Evolutionary conservation across 305 asterid species (phyloP).

Genomic region (Vinca major): DNA sequence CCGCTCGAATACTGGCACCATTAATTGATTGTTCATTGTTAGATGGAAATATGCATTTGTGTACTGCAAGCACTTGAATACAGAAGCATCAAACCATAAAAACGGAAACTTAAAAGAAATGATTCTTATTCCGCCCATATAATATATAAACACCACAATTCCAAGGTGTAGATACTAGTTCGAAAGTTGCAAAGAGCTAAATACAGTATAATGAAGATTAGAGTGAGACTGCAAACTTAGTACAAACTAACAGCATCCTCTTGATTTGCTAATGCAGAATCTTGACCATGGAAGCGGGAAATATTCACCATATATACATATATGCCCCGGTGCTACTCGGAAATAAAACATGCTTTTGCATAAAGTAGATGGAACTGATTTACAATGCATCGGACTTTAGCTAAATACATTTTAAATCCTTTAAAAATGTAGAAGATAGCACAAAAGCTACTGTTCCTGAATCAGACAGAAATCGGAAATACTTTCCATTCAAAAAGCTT

Average conservation of each 20-base stretch:
- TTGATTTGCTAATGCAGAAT: neutral
- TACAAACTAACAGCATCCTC: neutral
- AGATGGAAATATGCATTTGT: neutral
- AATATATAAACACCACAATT: neutral
- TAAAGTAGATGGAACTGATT: neutral
- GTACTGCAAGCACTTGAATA: neutral
- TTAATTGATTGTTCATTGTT: constrained; percentile 20
- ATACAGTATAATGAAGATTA: neutral
- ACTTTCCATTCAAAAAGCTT: neutral
- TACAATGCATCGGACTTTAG: neutral
- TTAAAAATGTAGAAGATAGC: neutral
- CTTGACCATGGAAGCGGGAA: neutral
- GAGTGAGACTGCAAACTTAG: neutral
- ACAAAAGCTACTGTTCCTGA: neutral
- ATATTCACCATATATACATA: neutral
- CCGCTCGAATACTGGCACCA: constrained; percentile 89
- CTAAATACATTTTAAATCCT: neutral
- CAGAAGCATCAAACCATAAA: neutral
- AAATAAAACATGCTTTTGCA: neutral
- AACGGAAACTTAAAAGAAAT: neutral
- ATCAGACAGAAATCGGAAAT: neutral
- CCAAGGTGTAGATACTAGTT: neutral
- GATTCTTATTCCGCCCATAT: neutral
- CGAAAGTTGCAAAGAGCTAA: neutral
- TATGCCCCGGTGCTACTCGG: neutral